phyloP scores from a whole-genome alignment of 768 basidiomycete species.

The Dictyophora rubrovolvata region DNA sequence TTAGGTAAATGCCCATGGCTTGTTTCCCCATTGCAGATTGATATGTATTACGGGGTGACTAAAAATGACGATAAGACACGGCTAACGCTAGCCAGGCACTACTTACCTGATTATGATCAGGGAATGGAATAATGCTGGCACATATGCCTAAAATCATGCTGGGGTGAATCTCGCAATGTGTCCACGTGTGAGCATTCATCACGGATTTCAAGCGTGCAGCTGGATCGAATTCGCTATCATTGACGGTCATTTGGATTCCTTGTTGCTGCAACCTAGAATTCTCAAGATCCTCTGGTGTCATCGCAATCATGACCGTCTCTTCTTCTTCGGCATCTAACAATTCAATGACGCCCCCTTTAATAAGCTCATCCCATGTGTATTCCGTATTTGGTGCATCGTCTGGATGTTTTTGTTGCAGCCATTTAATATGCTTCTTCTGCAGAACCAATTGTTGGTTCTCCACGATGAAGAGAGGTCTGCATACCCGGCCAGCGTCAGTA shows the following conservation, averaged over 20 bases:
- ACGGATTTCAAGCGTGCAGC: constrained; percentile 81
- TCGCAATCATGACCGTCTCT: constrained; percentile 99
- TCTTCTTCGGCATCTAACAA: constrained; percentile 97
- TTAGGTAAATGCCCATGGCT: constrained; percentile 98
- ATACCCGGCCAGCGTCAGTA: constrained; percentile 95
- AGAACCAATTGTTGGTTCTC: constrained; percentile 79
- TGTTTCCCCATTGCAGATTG: constrained; percentile 99
- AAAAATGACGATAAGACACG: not conserved
- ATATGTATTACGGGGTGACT: constrained; percentile 99
- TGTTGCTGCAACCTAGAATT: constrained; percentile 60
- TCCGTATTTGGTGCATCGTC: constrained; percentile 31
- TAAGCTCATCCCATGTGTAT: constrained; percentile 75
- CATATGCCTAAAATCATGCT: constrained; percentile 99
- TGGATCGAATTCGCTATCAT: constrained; percentile 70
- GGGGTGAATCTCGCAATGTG: constrained; percentile 98
- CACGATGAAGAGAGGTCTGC: constrained; percentile 94
- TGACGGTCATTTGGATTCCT: constrained; percentile 46
- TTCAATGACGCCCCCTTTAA: constrained; percentile 86
- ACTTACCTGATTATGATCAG: constrained; percentile 94
- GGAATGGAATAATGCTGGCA: constrained; percentile 98
- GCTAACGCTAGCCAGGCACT: not conserved
- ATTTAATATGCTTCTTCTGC: constrained; percentile 75
- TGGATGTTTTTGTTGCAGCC: constrained; percentile 48
- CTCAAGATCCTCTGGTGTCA: constrained; percentile 95
- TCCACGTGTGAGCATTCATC: constrained; percentile 85